Evolutionary conservation across 2,329 filamentous ascomycete species (phyloP), one percentile per base, ranked within the genome.

Genomic region (Monosporascus sp.): DNA sequence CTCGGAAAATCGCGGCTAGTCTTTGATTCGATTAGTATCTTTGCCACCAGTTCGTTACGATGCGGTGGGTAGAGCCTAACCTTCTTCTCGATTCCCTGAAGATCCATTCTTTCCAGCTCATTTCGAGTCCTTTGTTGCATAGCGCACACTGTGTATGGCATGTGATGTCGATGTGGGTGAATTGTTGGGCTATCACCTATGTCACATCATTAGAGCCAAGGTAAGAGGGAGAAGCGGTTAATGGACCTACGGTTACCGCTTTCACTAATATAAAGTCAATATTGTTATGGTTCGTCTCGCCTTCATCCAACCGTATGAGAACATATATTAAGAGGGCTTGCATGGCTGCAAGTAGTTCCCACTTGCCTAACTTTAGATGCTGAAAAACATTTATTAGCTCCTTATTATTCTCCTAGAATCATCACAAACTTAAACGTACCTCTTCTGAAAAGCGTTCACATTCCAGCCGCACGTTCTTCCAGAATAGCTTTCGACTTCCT

Each of bases 241-340:
- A 43, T 31, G 43, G 35, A 58, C 68, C 24, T 67, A 73, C 70
- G 7, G 62, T 67, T 7, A 74, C 60, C 0, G 71, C 65, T 50
- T 57, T 57, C 5, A 72, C 43, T 44, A 77, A 52, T 7, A 74
- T 52, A 48, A 55, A 58, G 55, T 78, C 74, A 40, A 71, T 55
- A 47, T 76, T 69, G 54, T 75, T 76, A 31, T 74, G 49, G 1
- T 73, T 68, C 1, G 69, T 76, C 58, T 75, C 71, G 41, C 73
- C 73, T 64, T 78, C 74, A 48, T 72, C 68, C 28, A 77, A 38
- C 20, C 73, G 62, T 7, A 74, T 60, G 5, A 77, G 60, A 37
- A 74, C 68, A 55, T 77, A 77, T 15, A 77, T 70, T 2, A 66
- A 67, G 3, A 77, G 62, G 2, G 75, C 72, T 60, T 77, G 74